These are phyloP conservation scores for Pyrenula aspistea DNA, from an alignment of 495 filamentous ascomycete genomes.

Conservation along the genomic window DNA sequence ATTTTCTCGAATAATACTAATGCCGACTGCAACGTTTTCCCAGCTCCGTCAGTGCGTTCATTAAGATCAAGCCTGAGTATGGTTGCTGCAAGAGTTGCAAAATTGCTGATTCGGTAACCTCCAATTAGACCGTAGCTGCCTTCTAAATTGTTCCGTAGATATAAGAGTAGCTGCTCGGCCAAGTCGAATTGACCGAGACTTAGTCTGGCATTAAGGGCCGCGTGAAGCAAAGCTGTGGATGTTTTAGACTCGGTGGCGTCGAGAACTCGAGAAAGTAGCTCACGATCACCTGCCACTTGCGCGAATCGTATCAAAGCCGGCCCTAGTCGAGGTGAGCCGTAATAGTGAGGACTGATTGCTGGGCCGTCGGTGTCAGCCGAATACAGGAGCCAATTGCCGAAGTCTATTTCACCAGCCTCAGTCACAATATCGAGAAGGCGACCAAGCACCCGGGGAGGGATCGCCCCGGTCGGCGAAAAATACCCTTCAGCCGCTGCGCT, in stretches of 20 bases:
- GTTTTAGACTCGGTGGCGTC: background rate
- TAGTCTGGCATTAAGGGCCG: background rate
- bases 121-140: background rate
- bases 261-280: background rate
- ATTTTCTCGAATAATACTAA: background rate
- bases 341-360: slow-evolving; percentile 31
- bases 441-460: slow-evolving; percentile 36
- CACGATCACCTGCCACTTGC: slow-evolving; percentile 20
- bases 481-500: background rate
- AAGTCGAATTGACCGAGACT: background rate
- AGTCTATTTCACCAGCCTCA: slow-evolving; percentile 26
- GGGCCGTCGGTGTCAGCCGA: slow-evolving; percentile 45
- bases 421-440: slow-evolving; percentile 42
- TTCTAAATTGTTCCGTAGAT: background rate
- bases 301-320: slow-evolving; percentile 49
- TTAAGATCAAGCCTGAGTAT: background rate
- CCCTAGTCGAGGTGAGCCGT: slow-evolving; percentile 33
- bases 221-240: background rate
- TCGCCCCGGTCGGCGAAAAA: slow-evolving; percentile 25
- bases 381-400: slow-evolving; percentile 45
- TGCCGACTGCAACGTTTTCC: background rate
- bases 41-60: background rate
- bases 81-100: background rate
- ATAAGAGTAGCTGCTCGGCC: background rate
- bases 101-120: background rate